phyloP scores from a whole-genome alignment of 2,329 filamentous ascomycete species.

The Diaporthe vexans region DNA sequence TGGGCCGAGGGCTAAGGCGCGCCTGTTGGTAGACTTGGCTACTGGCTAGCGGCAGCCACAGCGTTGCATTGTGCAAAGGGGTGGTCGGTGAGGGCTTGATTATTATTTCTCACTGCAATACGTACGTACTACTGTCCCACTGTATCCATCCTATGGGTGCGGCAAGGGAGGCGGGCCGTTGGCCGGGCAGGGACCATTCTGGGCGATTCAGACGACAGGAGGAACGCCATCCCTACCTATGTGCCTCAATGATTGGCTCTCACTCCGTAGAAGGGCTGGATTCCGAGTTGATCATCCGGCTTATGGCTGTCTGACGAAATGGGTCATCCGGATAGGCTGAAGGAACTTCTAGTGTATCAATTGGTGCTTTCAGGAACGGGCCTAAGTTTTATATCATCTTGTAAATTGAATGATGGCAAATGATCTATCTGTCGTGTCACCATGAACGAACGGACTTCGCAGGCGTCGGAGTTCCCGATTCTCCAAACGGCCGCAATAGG shows the following conservation, averaged over 20 bases:
- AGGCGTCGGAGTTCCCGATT: not conserved
- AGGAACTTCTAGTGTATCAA: not conserved
- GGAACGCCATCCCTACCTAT: not conserved
- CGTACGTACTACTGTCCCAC: no score
- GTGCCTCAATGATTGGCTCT: not conserved
- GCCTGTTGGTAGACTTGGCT: not conserved
- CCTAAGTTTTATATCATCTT: not conserved
- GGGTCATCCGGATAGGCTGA: not conserved
- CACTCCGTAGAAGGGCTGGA: not conserved
- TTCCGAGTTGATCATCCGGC: not conserved
- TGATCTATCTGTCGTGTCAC: not conserved
- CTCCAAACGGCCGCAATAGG: not conserved
- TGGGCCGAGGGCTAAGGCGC: not conserved
- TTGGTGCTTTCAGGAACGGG: not conserved
- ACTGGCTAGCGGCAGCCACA: not conserved
- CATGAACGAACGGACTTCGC: not conserved
- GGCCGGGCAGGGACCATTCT: not conserved
- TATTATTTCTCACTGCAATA: not conserved
- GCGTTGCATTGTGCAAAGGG: not conserved
- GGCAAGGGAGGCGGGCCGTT: constrained; percentile 20
- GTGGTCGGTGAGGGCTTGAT: no score
- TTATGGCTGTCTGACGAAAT: not conserved
- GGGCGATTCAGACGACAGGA: constrained; percentile 3
- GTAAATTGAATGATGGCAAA: not conserved
- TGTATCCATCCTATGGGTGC: not conserved